Conservation (phyloP, 257 asterid genomes). For the Fraxinus anomala region DNA sequence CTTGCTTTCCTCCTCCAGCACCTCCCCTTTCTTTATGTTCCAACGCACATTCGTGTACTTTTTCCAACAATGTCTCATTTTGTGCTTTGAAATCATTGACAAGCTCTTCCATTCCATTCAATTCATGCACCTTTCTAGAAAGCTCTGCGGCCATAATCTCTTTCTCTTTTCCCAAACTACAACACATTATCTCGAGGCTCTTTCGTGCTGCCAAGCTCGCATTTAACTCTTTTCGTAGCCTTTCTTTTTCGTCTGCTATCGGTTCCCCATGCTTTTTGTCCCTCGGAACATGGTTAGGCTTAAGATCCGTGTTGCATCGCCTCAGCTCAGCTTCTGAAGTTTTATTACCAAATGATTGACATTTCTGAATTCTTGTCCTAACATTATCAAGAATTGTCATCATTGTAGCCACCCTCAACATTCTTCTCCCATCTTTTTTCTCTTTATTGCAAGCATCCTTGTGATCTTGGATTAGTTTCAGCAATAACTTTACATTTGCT, state of each 20-base stretch:
- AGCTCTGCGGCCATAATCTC: conserved; percentile 71
- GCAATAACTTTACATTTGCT: conserved; percentile 56
- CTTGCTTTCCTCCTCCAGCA: conserved; percentile 28
- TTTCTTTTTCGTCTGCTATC: conserved; percentile 47
- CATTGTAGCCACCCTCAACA: conserved; percentile 88
- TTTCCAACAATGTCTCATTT: conserved; percentile 45
- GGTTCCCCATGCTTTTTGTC: conserved; percentile 32
- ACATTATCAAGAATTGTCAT: conserved; percentile 74
- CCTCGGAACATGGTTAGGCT: conserved; percentile 29
- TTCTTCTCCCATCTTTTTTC: conserved; percentile 59
- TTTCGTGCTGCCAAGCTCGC: conserved; percentile 60
- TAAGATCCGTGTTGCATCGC: conserved; percentile 45
- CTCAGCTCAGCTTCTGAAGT: conserved; percentile 32
- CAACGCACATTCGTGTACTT: conserved; percentile 41
- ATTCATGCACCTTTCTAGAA: conserved; percentile 51
- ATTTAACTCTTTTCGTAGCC: conserved; percentile 49
- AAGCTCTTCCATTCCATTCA: conserved; percentile 59
- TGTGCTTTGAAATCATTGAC: conserved; percentile 52
- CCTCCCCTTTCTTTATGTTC: conserved; percentile 31
- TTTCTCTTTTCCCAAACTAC: conserved; percentile 73
- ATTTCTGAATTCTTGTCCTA: conserved; percentile 55
- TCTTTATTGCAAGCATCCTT: conserved; percentile 60
- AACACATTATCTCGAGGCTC: conserved; percentile 68
- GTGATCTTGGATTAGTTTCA: conserved; percentile 76
- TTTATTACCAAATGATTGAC: conserved; percentile 61